phyloP scores from a whole-genome alignment of 2,329 filamentous ascomycete species.

The Diplocarpon mali region DNA sequence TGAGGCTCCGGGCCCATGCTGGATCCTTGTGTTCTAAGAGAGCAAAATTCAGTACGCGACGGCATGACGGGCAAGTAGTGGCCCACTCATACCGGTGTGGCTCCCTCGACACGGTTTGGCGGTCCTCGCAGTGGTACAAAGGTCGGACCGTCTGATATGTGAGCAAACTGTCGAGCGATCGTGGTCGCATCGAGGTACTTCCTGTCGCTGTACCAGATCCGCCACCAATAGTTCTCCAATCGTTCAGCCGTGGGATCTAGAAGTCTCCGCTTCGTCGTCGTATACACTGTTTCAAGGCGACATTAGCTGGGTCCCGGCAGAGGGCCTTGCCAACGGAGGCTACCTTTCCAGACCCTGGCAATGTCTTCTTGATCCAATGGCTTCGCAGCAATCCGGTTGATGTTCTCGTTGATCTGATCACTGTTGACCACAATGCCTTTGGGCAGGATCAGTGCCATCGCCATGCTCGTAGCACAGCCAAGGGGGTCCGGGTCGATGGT shows the following conservation, averaged over 20 bases:
- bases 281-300: constrained; percentile 39
- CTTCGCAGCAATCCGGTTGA: constrained; percentile 37
- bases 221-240: constrained; percentile 56
- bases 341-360: constrained; percentile 47
- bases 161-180: constrained; percentile 44
- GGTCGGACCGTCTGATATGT: constrained; percentile 47
- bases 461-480: neutral
- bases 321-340: neutral
- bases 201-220: constrained; percentile 45
- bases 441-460: constrained; percentile 37
- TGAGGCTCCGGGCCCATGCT: constrained; percentile 15
- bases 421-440: constrained; percentile 47
- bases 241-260: constrained; percentile 51
- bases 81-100: constrained; percentile 32
- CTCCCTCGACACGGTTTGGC: constrained; percentile 40
- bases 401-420: constrained; percentile 39
- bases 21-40: constrained; percentile 15
- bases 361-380: constrained; percentile 38
- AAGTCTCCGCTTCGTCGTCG: constrained; percentile 46
- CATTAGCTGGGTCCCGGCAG: constrained; percentile 6
- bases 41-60: constrained; percentile 19
- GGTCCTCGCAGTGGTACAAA: constrained; percentile 45
- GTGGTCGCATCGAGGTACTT: constrained; percentile 39
- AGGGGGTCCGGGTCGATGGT: constrained; percentile 8
- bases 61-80: constrained; percentile 1